Conservation (phyloP, 1,139 yeast genomes). For the Saccharomyces hybrid region DNA sequence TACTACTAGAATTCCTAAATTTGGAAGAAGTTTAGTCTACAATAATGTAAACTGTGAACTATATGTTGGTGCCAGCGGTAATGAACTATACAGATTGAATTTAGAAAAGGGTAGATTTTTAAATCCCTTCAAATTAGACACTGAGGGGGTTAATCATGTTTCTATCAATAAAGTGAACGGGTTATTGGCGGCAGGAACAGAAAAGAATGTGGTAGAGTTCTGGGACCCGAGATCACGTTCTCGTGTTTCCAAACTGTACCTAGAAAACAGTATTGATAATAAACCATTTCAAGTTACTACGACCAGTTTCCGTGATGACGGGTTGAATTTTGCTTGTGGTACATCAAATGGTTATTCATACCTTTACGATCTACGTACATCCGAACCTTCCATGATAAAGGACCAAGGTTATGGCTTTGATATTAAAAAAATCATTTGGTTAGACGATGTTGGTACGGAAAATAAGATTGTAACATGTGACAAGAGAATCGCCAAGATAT, state of each 20-base stretch:
- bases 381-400: slow-evolving; percentile 69
- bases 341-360: slow-evolving; percentile 78
- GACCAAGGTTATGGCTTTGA: slow-evolving; percentile 97
- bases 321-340: slow-evolving; percentile 88
- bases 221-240: slow-evolving; percentile 96
- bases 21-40: slow-evolving; percentile 79
- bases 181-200: slow-evolving; percentile 72
- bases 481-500: slow-evolving; percentile 86
- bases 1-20: slow-evolving; percentile 81
- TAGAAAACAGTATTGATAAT: slow-evolving; percentile 37
- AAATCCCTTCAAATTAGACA: slow-evolving; percentile 72
- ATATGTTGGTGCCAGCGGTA: slow-evolving; percentile 78
- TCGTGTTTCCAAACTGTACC: slow-evolving; percentile 63
- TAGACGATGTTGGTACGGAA: slow-evolving; percentile 42
- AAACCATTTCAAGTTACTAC: slow-evolving; percentile 52
- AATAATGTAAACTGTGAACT: slow-evolving; percentile 77
- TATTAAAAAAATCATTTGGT: slow-evolving; percentile 75
- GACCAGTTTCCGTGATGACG: slow-evolving; percentile 69
- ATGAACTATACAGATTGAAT: slow-evolving; percentile 82
- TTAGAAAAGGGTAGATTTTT: slow-evolving; percentile 89
- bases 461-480: slow-evolving; percentile 65
- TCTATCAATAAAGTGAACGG: slow-evolving; percentile 79
- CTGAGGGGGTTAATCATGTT: slow-evolving; percentile 71
- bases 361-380: slow-evolving; percentile 78
- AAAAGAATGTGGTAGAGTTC: slow-evolving; percentile 82